Conservation (phyloP, 2,329 filamentous ascomycete species). For the Xylariaceae sp. region DNA sequence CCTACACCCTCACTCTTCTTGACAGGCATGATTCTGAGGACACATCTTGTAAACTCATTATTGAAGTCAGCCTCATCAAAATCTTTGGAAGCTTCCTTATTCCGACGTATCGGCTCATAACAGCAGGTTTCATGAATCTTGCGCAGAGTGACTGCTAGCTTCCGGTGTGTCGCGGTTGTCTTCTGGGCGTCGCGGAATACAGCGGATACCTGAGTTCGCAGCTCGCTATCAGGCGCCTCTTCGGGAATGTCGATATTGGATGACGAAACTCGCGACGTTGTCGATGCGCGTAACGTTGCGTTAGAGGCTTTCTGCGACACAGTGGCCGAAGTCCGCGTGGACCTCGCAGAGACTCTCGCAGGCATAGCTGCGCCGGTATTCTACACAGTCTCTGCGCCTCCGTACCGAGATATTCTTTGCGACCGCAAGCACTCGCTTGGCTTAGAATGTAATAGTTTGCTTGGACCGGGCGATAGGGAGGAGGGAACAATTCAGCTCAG, state of each 20-base stretch:
- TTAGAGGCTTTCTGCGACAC: conserved; percentile 49
- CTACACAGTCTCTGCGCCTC: not conserved
- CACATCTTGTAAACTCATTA: conserved; percentile 80
- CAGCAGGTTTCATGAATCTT: conserved; percentile 90
- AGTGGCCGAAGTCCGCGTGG: conserved; percentile 52
- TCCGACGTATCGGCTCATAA: conserved; percentile 63
- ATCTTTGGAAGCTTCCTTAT: conserved; percentile 63
- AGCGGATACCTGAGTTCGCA: conserved; percentile 75
- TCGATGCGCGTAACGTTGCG: conserved; percentile 49
- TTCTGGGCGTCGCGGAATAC: conserved; percentile 84
- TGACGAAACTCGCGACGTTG: conserved; percentile 54
- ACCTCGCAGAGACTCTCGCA: conserved; percentile 53
- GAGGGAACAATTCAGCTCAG: no score
- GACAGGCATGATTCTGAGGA: conserved; percentile 80
- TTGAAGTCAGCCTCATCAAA: conserved; percentile 90
- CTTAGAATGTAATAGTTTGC: not conserved
- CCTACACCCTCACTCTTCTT: conserved; percentile 92
- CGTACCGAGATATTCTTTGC: no score
- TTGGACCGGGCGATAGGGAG: not conserved
- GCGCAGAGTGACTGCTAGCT: conserved; percentile 83
- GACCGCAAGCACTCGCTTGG: not conserved
- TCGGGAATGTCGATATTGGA: conserved; percentile 62
- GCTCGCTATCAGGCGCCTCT: conserved; percentile 71
- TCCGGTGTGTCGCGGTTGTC: conserved; percentile 87
- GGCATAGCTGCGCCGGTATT: conserved; percentile 50